Percentiles rank a stretch among this genome's conserved stretches.
Evolutionary conservation across 352 stramenopile genomes (phyloP).

Genomic region (Paralagenidium karlingii): DNA sequence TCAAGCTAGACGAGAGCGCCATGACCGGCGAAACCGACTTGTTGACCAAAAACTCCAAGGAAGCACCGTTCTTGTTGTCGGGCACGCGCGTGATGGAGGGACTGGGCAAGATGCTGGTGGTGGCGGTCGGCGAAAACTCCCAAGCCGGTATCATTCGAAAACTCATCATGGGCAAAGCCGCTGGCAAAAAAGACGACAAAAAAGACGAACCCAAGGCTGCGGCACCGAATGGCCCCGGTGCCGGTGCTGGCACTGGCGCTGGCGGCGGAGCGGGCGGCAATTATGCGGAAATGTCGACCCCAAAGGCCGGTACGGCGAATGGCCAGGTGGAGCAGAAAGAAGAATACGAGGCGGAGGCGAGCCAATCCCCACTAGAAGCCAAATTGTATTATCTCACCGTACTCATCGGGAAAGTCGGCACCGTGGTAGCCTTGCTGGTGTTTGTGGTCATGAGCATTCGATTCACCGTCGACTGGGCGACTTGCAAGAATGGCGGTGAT

Average conservation of each 20-base stretch:
- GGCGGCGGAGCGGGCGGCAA: slow-evolving; percentile 39
- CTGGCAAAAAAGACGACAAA: slow-evolving; percentile 46
- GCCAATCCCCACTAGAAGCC: slow-evolving; percentile 63
- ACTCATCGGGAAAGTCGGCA: slow-evolving; percentile 75
- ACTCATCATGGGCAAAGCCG: slow-evolving; percentile 60
- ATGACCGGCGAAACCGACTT: slow-evolving; percentile 89
- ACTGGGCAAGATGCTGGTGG: slow-evolving; percentile 85
- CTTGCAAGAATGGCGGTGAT: slow-evolving; percentile 37
- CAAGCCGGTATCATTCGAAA: slow-evolving; percentile 90
- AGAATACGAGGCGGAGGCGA: slow-evolving; percentile 38
- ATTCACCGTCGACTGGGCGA: slow-evolving; percentile 47
- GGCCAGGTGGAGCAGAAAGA: slow-evolving; percentile 63
- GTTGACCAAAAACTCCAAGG: slow-evolving; percentile 50
- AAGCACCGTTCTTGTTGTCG: slow-evolving; percentile 90
- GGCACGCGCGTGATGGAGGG: slow-evolving; percentile 91
- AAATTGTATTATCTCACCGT: slow-evolving; percentile 80
- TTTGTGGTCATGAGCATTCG: slow-evolving; percentile 70
- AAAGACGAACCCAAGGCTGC: slow-evolving; percentile 9
- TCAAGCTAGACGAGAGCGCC: slow-evolving; percentile 86
- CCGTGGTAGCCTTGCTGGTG: slow-evolving; percentile 52
- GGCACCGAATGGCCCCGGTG: slow-evolving; percentile 2
- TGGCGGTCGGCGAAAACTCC: slow-evolving; percentile 87
- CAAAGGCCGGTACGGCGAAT: slow-evolving; percentile 33
- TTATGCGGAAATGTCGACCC: slow-evolving; percentile 23
- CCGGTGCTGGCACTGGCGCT: slow-evolving; percentile 5